Evolutionary conservation across 2,329 filamentous ascomycete species (phyloP).

Genomic region (Botrytis hyacinthi): DNA sequence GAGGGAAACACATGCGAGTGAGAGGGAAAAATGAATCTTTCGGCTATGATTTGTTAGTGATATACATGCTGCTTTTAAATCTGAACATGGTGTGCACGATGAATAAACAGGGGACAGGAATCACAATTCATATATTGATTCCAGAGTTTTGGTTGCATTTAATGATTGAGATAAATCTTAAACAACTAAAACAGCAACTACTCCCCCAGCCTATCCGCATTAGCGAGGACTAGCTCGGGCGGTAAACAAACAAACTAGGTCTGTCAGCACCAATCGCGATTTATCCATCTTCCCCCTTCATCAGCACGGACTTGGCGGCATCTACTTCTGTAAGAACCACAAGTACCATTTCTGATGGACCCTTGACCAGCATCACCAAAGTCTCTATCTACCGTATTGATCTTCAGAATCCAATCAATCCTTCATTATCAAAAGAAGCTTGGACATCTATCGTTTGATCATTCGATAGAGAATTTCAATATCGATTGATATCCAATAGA

Average conservation of each 20-base stretch:
- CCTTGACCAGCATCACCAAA: neutral
- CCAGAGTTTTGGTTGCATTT: neutral
- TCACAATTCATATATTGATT: neutral
- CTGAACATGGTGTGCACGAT: neutral
- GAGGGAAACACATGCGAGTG: constrained; percentile 9
- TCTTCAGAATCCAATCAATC: constrained; percentile 10
- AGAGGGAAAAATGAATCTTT: neutral
- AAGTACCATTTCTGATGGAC: neutral
- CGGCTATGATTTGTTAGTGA: constrained; percentile 15
- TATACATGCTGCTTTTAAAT: constrained; percentile 4
- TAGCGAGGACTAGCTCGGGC: constrained; percentile 16
- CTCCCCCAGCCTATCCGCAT: constrained; percentile 12
- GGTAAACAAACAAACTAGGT: neutral
- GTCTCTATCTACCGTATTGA: neutral
- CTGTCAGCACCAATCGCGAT: neutral
- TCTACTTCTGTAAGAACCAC: constrained; percentile 4
- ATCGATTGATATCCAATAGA: neutral
- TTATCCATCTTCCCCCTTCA: neutral
- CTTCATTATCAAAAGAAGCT: constrained; percentile 5
- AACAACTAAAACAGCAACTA: neutral
- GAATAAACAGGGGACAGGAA: too few relatives aligned
- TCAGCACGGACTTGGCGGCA: constrained; percentile 15
- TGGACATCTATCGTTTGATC: constrained; percentile 4
- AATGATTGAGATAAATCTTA: neutral
- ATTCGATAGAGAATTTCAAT: neutral